Base-by-base conservation (phyloP, 2,329 filamentous ascomycete species). In the Trichoderma cornu-damae region DNA sequence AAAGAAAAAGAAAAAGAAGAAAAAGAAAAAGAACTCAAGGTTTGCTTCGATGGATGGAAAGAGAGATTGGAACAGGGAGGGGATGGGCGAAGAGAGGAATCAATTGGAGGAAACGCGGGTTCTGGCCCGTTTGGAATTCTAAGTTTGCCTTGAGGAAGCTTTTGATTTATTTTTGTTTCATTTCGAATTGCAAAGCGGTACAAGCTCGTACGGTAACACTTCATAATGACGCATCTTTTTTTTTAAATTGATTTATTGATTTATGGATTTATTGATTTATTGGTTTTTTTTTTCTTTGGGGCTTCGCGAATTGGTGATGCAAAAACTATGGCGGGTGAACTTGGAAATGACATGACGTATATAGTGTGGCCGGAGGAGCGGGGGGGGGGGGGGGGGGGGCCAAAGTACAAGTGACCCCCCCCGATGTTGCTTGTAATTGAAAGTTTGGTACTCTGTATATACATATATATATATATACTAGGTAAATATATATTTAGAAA, bases 271-370 rank as follows among this genome's bases (percentile, higher is more conserved):
- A n/a, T n/a, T n/a, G n/a, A n/a, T n/a, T n/a, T n/a, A n/a, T n/a
- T n/a, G n/a, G n/a, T n/a, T n/a, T n/a, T n/a, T n/a, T n/a, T n/a
- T n/a, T n/a, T n/a, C n/a, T n/a, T n/a, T n/a, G n/a, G 30, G 46
- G 24, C 42, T 46, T 47, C 51, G 51, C 47, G 51, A 48, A n/a
- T n/a, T 57, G 53, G 53, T 57, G 53, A 57, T 57, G 53, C 53
- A 57, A 57, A 28, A n/a, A 8, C n/a, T n/a, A n/a, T n/a, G n/a
- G n/a, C n/a, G n/a, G n/a, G n/a, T n/a, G n/a, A n/a, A 20, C 53
- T 26, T 47, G 43, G 9, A 18, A 22, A 50, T 59, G n/a, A 49
- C 44, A 59, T 59, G 57, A 59, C 57, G 57, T n/a, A n/a, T n/a
- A n/a, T 59, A 59, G 57, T 59, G 57, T 28, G 24, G 38, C 14